Percentiles rank a stretch among this genome's conserved stretches.
Evolutionary conservation across 768 basidiomycete species (phyloP).

Genomic region (Chalciporus piperatus): DNA sequence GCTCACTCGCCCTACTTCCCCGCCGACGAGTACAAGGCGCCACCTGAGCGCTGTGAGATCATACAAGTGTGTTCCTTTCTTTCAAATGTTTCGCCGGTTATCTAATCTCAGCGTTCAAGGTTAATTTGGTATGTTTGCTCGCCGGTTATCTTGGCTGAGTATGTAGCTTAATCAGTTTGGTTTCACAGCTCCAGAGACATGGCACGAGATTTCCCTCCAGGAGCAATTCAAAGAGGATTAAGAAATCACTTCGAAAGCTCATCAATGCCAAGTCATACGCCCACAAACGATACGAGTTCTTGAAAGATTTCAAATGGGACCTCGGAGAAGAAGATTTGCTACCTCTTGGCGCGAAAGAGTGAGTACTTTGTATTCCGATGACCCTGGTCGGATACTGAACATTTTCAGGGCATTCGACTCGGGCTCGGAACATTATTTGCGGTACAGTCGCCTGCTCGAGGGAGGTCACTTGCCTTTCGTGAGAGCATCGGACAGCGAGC

Average conservation of each 20-base stretch:
- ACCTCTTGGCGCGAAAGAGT: constrained; percentile 68
- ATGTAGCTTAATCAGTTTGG: too few relatives aligned
- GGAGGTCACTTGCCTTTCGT: constrained; percentile 50
- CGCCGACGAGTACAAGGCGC: constrained; percentile 40
- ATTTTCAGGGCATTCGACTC: constrained; percentile 45
- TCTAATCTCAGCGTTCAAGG: constrained; percentile 9
- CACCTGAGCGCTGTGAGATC: constrained; percentile 49
- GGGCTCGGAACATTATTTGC: constrained; percentile 48
- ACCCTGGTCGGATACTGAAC: not conserved
- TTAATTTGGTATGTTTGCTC: constrained; percentile 27
- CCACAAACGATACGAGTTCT: constrained; percentile 52
- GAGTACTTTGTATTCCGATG: constrained; percentile 17
- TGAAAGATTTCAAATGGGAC: constrained; percentile 55
- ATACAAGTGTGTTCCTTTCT: constrained; percentile 43
- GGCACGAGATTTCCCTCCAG: constrained; percentile 75
- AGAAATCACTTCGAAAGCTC: constrained; percentile 51
- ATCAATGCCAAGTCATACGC: constrained; percentile 42
- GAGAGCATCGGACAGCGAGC: constrained; percentile 46
- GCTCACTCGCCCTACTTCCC: constrained; percentile 62
- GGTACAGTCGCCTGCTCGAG: constrained; percentile 52
- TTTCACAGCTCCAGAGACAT: constrained; percentile 68
- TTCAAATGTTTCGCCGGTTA: not conserved
- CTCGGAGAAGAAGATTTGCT: constrained; percentile 59
- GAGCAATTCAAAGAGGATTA: constrained; percentile 42
- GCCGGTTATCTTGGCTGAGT: too few relatives aligned